Conservation (phyloP, 148 eudicot species). For the Tetragonia tetragonoides region DNA sequence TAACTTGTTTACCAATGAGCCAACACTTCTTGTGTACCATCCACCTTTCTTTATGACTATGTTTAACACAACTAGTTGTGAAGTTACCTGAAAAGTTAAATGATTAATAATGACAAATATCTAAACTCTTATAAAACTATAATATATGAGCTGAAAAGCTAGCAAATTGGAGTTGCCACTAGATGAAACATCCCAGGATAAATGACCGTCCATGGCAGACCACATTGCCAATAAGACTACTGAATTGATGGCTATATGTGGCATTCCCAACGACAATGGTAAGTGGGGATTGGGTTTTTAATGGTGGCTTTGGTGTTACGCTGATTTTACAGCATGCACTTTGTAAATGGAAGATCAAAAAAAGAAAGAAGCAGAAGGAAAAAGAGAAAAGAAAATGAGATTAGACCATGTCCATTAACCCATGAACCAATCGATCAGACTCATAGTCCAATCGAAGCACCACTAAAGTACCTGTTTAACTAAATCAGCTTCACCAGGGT, state of each 20-base stretch:
- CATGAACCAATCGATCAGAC: conserved; percentile 10
- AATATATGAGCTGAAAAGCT: too few relatives aligned
- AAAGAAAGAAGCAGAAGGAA: not conserved
- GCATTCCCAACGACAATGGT: conserved; percentile 4
- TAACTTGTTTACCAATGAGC: too few relatives aligned
- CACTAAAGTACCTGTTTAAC: not conserved
- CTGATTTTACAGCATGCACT: conserved; percentile 21
- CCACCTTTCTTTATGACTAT: too few relatives aligned
- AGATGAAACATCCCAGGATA: too few relatives aligned
- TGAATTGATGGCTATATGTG: conserved; percentile 19
- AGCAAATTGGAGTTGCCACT: too few relatives aligned
- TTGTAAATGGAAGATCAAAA: not conserved
- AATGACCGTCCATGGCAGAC: conserved; percentile 16
- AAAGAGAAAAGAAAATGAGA: conserved; percentile 1
- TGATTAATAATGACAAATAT: too few relatives aligned
- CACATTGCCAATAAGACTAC: conserved; percentile 20
- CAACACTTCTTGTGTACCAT: too few relatives aligned
- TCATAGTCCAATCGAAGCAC: conserved; percentile 19
- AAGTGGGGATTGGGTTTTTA: conserved; percentile 4
- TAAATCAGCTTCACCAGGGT: not conserved
- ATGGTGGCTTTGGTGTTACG: conserved; percentile 23
- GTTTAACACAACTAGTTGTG: too few relatives aligned
- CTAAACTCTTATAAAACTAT: too few relatives aligned
- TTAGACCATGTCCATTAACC: conserved; percentile 13
- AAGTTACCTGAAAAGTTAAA: too few relatives aligned